Evolutionary conservation across 73 alveolate genomes (phyloP).

Genomic region (Paramecium biaurelia): DNA sequence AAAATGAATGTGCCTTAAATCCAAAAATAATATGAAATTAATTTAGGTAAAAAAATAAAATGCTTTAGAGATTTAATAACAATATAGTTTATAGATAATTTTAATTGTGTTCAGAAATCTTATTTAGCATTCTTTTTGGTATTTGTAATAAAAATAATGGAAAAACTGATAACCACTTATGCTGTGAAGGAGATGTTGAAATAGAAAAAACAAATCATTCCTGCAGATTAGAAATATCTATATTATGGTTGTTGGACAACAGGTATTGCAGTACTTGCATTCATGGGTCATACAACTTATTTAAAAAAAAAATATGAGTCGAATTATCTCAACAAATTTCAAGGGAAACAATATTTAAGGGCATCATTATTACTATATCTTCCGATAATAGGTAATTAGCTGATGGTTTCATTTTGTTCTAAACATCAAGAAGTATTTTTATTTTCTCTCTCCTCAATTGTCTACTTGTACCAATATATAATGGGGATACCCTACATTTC

Average conservation of each 20-base stretch:
- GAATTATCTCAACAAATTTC: neutral
- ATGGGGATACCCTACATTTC: neutral
- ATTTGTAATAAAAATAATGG: neutral
- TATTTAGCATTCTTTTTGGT: neutral
- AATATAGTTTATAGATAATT: no score
- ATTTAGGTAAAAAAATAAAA: no score
- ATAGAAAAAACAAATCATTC: neutral
- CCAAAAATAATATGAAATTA: no score
- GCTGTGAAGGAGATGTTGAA: neutral
- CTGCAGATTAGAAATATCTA: neutral
- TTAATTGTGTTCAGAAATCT: neutral
- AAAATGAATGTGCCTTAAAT: no score
- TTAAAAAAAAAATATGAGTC: neutral
- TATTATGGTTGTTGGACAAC: neutral
- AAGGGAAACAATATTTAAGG: neutral
- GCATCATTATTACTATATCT: neutral
- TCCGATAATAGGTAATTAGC: neutral
- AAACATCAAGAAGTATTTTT: neutral
- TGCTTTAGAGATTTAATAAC: no score
- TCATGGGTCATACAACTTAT: neutral
- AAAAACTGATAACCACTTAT: neutral
- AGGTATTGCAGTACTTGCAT: neutral
- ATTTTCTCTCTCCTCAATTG: neutral
- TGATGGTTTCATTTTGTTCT: neutral
- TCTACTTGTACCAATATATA: neutral